Conservation (phyloP, 805 yeast species). For the Ogataea paraovalis region DNA sequence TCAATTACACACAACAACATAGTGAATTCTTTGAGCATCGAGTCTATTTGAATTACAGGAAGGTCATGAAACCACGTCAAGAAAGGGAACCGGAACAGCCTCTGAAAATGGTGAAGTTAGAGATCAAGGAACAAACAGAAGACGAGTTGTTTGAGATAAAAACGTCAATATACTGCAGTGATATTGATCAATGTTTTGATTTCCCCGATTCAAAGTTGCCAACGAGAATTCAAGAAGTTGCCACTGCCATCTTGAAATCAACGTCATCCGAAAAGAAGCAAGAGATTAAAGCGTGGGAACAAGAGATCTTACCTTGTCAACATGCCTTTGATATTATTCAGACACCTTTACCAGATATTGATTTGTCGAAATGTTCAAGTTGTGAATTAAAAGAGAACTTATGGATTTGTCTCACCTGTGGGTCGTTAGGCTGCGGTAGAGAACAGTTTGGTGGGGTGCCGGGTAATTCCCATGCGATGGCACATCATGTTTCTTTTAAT, state of each 20-base stretch:
- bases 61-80: conserved; percentile 41
- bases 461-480: conserved; percentile 90
- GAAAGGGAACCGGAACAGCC: conserved; percentile 31
- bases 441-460: conserved; percentile 89
- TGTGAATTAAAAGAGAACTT: conserved; percentile 73
- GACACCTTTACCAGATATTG: conserved; percentile 19
- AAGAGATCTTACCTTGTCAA: conserved; percentile 73
- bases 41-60: conserved; percentile 55
- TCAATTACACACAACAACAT: conserved; percentile 58
- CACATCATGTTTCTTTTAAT: conserved; percentile 51
- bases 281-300: conserved; percentile 89
- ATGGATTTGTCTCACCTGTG: conserved; percentile 93
- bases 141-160: conserved; percentile 54
- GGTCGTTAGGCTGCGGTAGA: conserved; percentile 91
- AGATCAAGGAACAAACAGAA: conserved; percentile 59
- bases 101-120: conserved; percentile 57
- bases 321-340: conserved; percentile 64
- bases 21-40: conserved; percentile 47
- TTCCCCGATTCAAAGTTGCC: conserved; percentile 31
- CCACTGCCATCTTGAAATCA: conserved; percentile 46
- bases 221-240: conserved; percentile 29
- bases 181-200: conserved; percentile 23
- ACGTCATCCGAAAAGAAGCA: conserved; percentile 57
- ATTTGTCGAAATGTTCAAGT: conserved; percentile 43
- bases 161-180: conserved; percentile 38